Evolutionary conservation across 345 rosid genomes (phyloP).

Genomic region (Lumnitzera littorea): DNA sequence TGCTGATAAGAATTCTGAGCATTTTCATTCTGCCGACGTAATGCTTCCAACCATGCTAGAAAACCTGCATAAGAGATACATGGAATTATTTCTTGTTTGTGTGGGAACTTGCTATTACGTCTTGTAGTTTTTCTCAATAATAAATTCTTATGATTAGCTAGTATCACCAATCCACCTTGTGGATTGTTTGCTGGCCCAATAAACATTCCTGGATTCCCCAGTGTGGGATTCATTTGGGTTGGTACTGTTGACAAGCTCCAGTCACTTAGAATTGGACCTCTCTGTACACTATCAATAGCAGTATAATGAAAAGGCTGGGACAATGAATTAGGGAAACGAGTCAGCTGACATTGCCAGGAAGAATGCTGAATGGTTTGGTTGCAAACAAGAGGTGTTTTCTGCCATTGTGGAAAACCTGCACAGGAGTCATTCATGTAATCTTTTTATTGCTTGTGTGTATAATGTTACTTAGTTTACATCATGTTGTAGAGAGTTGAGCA

Average conservation of each 20-base stretch:
- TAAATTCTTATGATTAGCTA: too few species aligned
- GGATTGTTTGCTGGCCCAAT: constrained; percentile 2
- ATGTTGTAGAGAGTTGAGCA: background rate
- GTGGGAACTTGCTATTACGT: too few species aligned
- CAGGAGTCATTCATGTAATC: constrained; percentile 7
- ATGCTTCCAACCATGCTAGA: constrained; percentile 6
- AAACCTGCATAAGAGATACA: constrained; percentile 4
- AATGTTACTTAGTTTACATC: too few species aligned
- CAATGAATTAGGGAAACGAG: constrained; percentile 6
- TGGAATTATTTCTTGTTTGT: background rate
- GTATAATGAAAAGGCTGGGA: constrained; percentile 7
- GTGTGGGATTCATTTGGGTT: constrained; percentile 2
- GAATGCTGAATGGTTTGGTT: background rate
- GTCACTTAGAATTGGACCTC: constrained; percentile 4
- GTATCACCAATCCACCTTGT: constrained; percentile 16
- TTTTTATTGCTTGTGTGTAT: too few species aligned
- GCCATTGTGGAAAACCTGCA: constrained; percentile 8
- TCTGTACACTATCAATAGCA: constrained; percentile 13
- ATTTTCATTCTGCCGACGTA: constrained; percentile 3
- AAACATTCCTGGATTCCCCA: constrained; percentile 3
- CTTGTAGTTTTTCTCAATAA: too few species aligned
- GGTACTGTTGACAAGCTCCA: constrained; percentile 2
- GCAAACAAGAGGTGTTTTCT: constrained; percentile 6
- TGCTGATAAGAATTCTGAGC: background rate
- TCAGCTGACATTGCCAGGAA: background rate